Evolutionary conservation across 2,329 filamentous ascomycete species (phyloP).

Genomic region (Hypoxylon sp.): DNA sequence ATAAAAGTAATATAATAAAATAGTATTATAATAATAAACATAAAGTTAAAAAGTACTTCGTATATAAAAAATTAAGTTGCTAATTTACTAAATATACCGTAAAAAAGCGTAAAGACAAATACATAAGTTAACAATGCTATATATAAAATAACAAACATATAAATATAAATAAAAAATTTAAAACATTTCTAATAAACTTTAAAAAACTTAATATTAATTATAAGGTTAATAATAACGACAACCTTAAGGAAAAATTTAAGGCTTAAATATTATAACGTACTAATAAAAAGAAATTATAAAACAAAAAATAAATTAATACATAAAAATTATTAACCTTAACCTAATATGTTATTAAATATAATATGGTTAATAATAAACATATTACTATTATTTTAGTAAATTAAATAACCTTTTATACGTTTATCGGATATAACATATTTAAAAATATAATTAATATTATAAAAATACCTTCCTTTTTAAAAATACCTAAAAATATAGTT

Average conservation of each 20-base stretch:
- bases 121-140: background rate
- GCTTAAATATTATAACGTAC: too few species aligned
- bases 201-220: constrained; percentile 2
- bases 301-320: background rate
- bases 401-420: background rate
- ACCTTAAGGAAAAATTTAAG: background rate
- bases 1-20: background rate
- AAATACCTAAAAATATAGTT: background rate
- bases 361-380: constrained; percentile 7
- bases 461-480: background rate
- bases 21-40: too few species aligned
- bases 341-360: constrained; percentile 1
- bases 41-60: constrained; percentile 12
- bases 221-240: background rate
- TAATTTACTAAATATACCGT: constrained; percentile 16
- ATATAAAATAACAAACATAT: constrained; percentile 2
- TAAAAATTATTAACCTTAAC: background rate
- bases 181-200: constrained; percentile 3
- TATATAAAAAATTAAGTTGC: background rate
- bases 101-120: constrained; percentile 3
- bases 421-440: background rate
- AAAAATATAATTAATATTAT: too few species aligned
- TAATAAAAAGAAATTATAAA: too few species aligned
- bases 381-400: background rate
- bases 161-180: constrained; percentile 6